phyloP scores from a whole-genome alignment of 768 basidiomycete species.

The Boletus rufocinnamomeus region DNA sequence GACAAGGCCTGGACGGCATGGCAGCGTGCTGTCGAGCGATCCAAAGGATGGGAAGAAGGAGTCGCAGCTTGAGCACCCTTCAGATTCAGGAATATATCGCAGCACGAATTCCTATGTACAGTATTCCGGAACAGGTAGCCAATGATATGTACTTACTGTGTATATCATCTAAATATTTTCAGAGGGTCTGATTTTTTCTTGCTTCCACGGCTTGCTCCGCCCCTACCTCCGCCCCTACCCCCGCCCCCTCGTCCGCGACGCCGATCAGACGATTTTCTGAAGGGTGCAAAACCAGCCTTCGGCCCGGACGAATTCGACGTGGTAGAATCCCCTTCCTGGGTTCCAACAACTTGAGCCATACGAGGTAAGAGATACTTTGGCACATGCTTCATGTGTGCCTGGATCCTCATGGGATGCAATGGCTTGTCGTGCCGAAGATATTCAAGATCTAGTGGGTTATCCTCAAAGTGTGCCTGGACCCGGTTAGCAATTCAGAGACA shows the following conservation, averaged over 20 bases:
- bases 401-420: conserved; percentile 84
- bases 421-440: conserved; percentile 94
- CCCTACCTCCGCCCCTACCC: conserved; percentile 43
- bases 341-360: conserved; percentile 50
- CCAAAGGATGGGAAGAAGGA: conserved; percentile 77
- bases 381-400: conserved; percentile 94
- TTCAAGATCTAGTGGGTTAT: conserved; percentile 91
- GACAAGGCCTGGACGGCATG: conserved; percentile 74
- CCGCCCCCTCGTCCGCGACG: conserved; percentile 58
- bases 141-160: neutral
- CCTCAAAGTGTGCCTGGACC: conserved; percentile 91
- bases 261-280: conserved; percentile 55
- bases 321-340: conserved; percentile 30
- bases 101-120: neutral
- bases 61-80: conserved; percentile 28
- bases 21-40: conserved; percentile 86
- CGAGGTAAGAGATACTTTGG: conserved; percentile 90
- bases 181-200: conserved; percentile 82
- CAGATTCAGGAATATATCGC: neutral
- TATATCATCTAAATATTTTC: conserved; percentile 61
- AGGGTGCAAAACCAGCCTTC: conserved; percentile 66
- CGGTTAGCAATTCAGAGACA: neutral
- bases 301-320: conserved; percentile 18
- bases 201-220: conserved; percentile 38
- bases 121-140: neutral